Percentiles rank a stretch among this genome's conserved stretches.
These are phyloP conservation scores for Trypanosoma scelopori DNA, from an alignment of 208 protist genomes.

Conservation along the genomic window DNA sequence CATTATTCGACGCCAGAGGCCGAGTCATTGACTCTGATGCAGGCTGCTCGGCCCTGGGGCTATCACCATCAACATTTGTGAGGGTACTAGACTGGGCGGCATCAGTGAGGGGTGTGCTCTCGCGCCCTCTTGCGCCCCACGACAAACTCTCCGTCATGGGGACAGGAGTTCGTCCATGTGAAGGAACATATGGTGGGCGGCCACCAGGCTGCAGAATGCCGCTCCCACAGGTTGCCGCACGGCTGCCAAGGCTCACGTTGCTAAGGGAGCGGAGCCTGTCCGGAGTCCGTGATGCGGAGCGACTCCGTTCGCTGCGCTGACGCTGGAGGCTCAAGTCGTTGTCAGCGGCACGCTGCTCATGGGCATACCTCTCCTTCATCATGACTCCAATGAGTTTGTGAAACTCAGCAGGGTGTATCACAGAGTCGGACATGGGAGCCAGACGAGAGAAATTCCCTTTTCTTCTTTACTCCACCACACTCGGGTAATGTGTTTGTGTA, in stretches of 20 bases:
- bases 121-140: not conserved
- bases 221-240: not conserved
- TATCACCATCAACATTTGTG: not conserved
- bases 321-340: slow-evolving; percentile 19
- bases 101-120: not conserved
- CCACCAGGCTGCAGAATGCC: not conserved
- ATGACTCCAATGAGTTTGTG: slow-evolving; percentile 14
- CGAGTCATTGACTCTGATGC: not conserved
- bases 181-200: slow-evolving; percentile 4
- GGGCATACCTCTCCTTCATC: slow-evolving; percentile 15
- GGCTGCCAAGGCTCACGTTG: slow-evolving; percentile 9
- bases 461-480: not conserved
- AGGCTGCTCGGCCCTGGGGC: not conserved
- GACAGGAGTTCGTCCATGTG: not conserved
- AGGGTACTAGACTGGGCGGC: not conserved
- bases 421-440: slow-evolving; percentile 5
- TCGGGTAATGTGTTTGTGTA: no score
- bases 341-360: slow-evolving; percentile 21
- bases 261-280: slow-evolving; percentile 14
- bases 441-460: not conserved
- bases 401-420: slow-evolving; percentile 9
- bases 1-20: not conserved
- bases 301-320: slow-evolving; percentile 13
- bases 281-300: slow-evolving; percentile 12
- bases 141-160: not conserved